phyloP scores from a whole-genome alignment of 257 asterid species.

The Ophiorrhiza pumila region DNA sequence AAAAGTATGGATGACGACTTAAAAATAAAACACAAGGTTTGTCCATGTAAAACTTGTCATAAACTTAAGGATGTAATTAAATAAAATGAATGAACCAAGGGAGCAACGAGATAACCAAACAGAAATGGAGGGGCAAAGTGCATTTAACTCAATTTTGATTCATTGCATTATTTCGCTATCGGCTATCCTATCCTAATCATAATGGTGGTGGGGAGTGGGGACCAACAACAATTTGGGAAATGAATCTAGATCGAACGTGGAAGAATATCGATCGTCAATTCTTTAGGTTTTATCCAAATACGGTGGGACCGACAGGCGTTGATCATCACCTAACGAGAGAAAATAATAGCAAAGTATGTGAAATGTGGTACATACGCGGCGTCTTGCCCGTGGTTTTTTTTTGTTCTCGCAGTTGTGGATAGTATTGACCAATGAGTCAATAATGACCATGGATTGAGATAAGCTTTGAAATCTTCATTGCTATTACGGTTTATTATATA shows the following conservation, averaged over 20 bases:
- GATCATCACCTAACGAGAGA: too few relatives aligned
- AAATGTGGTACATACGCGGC: conserved; percentile 62
- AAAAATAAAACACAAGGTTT: too few relatives aligned
- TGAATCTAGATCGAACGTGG: conserved; percentile 28
- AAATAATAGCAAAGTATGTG: too few relatives aligned
- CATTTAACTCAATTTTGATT: background rate
- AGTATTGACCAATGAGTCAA: conserved; percentile 22
- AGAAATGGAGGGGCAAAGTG: background rate
- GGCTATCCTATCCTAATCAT: conserved; percentile 34
- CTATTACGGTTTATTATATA: too few relatives aligned
- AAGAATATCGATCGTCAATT: conserved; percentile 23
- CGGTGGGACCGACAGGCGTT: too few relatives aligned
- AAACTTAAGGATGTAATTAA: background rate
- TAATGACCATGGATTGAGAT: too few relatives aligned
- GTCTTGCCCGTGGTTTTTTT: conserved; percentile 46
- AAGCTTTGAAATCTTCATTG: conserved; percentile 4
- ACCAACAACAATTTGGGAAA: conserved; percentile 14
- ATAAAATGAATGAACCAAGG: background rate
- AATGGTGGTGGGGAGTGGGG: conserved; percentile 21
- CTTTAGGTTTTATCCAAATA: conserved; percentile 37
- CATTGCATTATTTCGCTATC: conserved; percentile 14
- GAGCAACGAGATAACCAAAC: background rate
- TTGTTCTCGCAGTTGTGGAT: conserved; percentile 12
- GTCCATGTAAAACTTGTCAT: too few relatives aligned
- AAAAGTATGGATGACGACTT: too few relatives aligned